Base-by-base conservation (phyloP, 2,329 filamentous ascomycete species). In the Pseudogymnoascus sp. region DNA sequence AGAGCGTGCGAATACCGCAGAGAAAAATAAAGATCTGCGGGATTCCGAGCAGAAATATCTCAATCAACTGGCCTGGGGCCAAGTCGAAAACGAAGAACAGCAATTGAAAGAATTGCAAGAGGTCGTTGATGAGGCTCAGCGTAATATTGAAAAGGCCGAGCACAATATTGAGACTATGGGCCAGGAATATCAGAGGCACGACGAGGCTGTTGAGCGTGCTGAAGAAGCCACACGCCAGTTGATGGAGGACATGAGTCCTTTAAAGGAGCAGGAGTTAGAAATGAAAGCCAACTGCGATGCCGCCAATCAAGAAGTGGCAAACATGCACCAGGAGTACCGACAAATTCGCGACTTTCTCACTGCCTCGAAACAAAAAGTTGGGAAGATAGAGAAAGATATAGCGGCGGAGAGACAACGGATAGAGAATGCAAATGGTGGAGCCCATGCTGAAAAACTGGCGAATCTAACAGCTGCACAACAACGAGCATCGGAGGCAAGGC, bases 11-110 rank as follows among this genome's bases (percentile, higher is more conserved):
- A 83, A 87, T 60, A 76, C 84, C 1, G 84, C 88, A 0, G 81
- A 87, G 60, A 85, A 86, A 63, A 86, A 89, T 60, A 79, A 86
- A 54, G 79, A 80, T 12, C 80, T 95, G 67, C 81, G 85, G 36
- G 77, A 79, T 18, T 84, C 84, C 62, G 79, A 85, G 54, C 79
- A 79, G 35, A 78, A 83, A 22, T 78, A 89, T 47, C 76, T 79
- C 43, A 79, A 82, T 16, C 88, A 95, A 74, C 78, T 90, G 64
- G 86, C 88, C n/a, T 99, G 94, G 94, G 83, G 86, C 22, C 90
- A 95, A 70, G 92, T 97, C 1, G 83, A 86, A 57, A 86, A 90
- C 61, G 81, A 89, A 72, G 93, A 97, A 73, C 75, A 73, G 36
- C 69, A 75, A 2, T 70, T 86, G 0, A 71, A 74, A 57, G 71